phyloP scores from a whole-genome alignment of 2,329 filamentous ascomycete species.

The Penicillium freii region DNA sequence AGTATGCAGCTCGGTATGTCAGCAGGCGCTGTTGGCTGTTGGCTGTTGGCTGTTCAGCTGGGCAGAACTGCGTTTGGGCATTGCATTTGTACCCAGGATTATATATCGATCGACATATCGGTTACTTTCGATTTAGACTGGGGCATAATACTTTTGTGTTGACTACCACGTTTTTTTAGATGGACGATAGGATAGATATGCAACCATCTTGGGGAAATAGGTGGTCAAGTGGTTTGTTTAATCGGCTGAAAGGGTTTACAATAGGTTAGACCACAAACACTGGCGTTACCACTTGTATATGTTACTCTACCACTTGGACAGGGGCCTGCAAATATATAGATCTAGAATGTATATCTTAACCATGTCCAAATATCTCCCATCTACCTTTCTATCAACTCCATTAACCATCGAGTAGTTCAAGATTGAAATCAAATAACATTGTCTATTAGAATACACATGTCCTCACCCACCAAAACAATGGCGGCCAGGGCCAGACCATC shows the following conservation, averaged over 20 bases:
- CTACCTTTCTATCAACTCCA: background rate
- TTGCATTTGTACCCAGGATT: background rate
- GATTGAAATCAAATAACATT: conserved; percentile 4
- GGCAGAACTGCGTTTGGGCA: conserved; percentile 4
- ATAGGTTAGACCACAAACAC: background rate
- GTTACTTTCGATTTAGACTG: background rate
- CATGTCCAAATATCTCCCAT: background rate
- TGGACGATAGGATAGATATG: background rate
- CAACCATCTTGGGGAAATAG: background rate
- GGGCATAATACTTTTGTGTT: background rate
- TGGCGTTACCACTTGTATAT: background rate
- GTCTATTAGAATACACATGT: conserved; percentile 23
- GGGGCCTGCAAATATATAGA: background rate
- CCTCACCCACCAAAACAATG: conserved; percentile 9
- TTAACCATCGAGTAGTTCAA: background rate
- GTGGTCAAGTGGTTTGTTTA: background rate
- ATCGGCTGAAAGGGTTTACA: background rate
- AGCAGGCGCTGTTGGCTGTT: background rate
- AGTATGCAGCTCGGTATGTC: background rate
- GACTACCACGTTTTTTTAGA: background rate
- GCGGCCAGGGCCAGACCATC: conserved; percentile 16
- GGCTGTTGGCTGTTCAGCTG: background rate
- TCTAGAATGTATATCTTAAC: background rate
- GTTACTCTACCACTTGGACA: background rate
- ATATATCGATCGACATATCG: background rate